Conservation (phyloP, 768 basidiomycete species). For the Tubosaeta sp. region DNA sequence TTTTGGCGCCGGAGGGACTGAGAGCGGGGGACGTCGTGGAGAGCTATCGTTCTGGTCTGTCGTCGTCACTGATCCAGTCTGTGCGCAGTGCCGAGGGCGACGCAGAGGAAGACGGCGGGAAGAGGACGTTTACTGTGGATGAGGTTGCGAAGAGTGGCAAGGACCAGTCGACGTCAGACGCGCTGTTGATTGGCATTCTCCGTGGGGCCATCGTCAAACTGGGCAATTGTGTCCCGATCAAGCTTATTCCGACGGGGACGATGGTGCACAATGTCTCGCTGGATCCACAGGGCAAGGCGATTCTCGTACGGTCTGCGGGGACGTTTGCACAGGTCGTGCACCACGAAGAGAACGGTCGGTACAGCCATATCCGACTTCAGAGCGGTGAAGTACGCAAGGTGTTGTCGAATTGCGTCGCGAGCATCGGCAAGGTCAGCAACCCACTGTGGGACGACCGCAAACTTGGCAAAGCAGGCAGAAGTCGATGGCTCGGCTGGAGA, state of each 20-base stretch:
- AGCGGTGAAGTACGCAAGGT: slow-evolving; percentile 92
- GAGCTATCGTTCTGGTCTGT: slow-evolving; percentile 81
- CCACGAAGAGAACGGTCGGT: slow-evolving; percentile 67
- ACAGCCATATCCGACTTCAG: slow-evolving; percentile 80
- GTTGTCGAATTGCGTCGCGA: slow-evolving; percentile 76
- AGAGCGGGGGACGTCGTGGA: slow-evolving; percentile 85
- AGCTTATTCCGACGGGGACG: slow-evolving; percentile 89
- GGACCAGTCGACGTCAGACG: slow-evolving; percentile 42
- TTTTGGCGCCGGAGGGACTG: slow-evolving; percentile 87
- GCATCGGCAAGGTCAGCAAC: slow-evolving; percentile 90
- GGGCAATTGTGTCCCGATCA: slow-evolving; percentile 90
- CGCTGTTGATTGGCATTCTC: slow-evolving; percentile 79
- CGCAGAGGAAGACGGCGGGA: not conserved
- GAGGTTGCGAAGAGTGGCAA: slow-evolving; percentile 22
- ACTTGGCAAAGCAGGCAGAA: slow-evolving; percentile 89
- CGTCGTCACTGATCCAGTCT: slow-evolving; percentile 59
- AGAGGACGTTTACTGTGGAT: slow-evolving; percentile 15
- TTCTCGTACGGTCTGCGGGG: slow-evolving; percentile 88
- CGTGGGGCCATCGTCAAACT: slow-evolving; percentile 80
- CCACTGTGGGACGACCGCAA: slow-evolving; percentile 78
- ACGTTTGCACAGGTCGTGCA: slow-evolving; percentile 77
- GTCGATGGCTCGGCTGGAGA: slow-evolving; percentile 79
- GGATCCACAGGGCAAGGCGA: slow-evolving; percentile 65
- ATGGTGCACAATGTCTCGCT: slow-evolving; percentile 85
- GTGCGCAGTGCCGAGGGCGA: slow-evolving; percentile 24